Evolutionary conservation across 1,284 basidiomycete species (phyloP), one percentile per base, ranked within the genome.

Genomic region (Heterobasidion irregulare): DNA sequence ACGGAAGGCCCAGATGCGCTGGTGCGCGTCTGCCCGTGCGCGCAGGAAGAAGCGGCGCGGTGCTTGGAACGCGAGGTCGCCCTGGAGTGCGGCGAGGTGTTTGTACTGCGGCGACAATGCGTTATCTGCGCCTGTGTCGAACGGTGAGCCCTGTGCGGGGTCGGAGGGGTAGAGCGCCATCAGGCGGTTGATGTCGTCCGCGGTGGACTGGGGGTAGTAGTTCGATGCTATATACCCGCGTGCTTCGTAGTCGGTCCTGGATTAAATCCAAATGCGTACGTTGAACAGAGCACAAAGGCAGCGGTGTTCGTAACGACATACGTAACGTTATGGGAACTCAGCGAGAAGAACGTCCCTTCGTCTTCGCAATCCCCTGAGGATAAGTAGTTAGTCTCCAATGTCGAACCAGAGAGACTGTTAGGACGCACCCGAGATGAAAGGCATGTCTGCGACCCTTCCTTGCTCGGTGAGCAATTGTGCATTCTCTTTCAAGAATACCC

Each of bases 251-350:
- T 61, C 34, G 16, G 59, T 59, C 2, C 59, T 63, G 18, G 6
- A 32, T 13, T 47, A 10, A 3, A n/a, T 2, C 8, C 38, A 0
- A 26, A 26, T 26, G 10, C 38, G 12, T 41, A 12, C n/a, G 10
- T 41, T 41, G 38, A 10, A n/a, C 10, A 41, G n/a, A 6, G 6
- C 10, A 47, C 13, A 18, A 32, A 19, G 2, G 41, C 12, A 44
- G 2, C 13, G 16, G 41, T 44, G 41, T 3, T 12, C 32, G 13
- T 8, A 38, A 8, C 5, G 44, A 43, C 68, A 54, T 61, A 74
- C 71, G 75, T 76, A 59, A 79, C 59, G 52, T 78, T 76, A 41
- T 71, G 53, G 12, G 61, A 72, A 0, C 75, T 66, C 16, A 44
- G 41, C 12, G 13, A 13, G 41, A 44, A 44, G 41, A 44, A 16